Percentiles rank a stretch among this genome's conserved stretches.
Conservation (phyloP, 495 filamentous ascomycete species). For the Trichoderma virens region DNA sequence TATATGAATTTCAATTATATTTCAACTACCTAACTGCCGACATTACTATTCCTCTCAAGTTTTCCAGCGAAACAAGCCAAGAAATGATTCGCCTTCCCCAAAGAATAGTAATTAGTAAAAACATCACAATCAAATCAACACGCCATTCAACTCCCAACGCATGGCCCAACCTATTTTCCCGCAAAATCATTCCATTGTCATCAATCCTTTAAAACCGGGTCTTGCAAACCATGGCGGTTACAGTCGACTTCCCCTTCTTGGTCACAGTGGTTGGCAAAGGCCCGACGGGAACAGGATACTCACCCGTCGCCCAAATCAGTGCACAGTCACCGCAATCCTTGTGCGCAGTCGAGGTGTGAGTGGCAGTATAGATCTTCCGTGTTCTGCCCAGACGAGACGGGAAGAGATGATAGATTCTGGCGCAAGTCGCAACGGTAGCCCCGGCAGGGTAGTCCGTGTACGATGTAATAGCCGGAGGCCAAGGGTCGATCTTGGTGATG, state of each 20-base stretch:
- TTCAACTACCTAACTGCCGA: too few relatives aligned
- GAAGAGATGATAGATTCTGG: background rate
- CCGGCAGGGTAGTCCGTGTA: background rate
- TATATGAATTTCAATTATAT: background rate
- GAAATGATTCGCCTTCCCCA: too few relatives aligned
- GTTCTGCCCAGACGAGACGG: background rate
- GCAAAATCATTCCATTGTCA: too few relatives aligned
- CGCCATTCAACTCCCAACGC: too few relatives aligned
- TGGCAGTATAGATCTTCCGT: background rate
- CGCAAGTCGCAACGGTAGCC: background rate
- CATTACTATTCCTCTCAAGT: too few relatives aligned
- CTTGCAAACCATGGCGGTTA: background rate
- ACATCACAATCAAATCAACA: too few relatives aligned
- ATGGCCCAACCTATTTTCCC: too few relatives aligned
- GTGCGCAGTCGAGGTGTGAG: background rate
- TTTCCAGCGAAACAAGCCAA: too few relatives aligned
- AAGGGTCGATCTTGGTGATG: too few relatives aligned
- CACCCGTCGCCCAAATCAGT: background rate
- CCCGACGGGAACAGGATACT: background rate
- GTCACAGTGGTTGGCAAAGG: background rate
- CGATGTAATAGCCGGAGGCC: background rate
- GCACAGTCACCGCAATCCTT: background rate
- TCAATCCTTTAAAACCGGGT: too few relatives aligned
- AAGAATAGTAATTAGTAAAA: too few relatives aligned
- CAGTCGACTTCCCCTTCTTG: background rate